Evolutionary conservation across 192 early-diverging fungal species (phyloP).

Genomic region (Entrophospora sp.): DNA sequence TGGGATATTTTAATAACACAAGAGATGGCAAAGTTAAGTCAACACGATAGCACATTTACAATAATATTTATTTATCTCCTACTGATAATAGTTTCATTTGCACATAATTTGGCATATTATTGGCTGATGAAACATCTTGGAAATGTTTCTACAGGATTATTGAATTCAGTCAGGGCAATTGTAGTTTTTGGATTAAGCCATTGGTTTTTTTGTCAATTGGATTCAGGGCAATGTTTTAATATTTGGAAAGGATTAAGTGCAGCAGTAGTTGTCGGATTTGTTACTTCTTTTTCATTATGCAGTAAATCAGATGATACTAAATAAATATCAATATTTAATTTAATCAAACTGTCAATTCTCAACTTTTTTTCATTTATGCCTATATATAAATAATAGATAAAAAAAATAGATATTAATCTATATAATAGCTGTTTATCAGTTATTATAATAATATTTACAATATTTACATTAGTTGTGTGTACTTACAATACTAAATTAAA

Average conservation of each 20-base stretch:
- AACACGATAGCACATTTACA: neutral
- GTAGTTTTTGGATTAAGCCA: conserved; percentile 51
- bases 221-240: conserved; percentile 49
- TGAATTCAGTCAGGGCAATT: conserved; percentile 47
- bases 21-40: conserved; percentile 23
- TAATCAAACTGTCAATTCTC: no score
- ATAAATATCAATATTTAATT: no score
- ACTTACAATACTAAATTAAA: no score
- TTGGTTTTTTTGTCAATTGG: conserved; percentile 42
- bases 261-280: conserved; percentile 43
- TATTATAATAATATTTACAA: no score
- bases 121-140: conserved; percentile 42
- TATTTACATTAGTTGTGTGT: no score
- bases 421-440: no score
- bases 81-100: conserved; percentile 32
- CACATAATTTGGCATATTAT: conserved; percentile 48
- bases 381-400: no score
- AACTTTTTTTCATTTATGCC: no score
- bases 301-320: no score
- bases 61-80: conserved; percentile 36
- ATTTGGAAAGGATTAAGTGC: conserved; percentile 44
- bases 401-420: no score
- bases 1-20: conserved; percentile 33
- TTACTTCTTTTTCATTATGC: conserved; percentile 41
- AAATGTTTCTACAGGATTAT: conserved; percentile 47